A percentile compares a stretch with the other conserved stretches of the same genome.
These are phyloP conservation scores for Aspergillus latus DNA, from an alignment of 2,329 filamentous ascomycete genomes.

Conservation along the genomic window DNA sequence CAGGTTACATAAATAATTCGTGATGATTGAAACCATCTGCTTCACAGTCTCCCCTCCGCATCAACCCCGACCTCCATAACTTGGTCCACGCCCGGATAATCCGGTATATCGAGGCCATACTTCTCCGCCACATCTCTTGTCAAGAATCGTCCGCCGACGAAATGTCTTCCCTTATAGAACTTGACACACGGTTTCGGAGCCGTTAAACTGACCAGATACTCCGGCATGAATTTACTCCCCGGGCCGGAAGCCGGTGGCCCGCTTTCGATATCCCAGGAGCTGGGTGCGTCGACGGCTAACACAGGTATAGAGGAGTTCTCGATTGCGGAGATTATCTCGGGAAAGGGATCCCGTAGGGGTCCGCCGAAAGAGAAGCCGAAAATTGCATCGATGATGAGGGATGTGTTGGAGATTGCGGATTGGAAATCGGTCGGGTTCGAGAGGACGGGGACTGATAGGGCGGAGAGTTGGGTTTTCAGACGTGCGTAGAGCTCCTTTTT, in stretches of 20 bases:
- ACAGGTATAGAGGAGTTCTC: constrained; percentile 73
- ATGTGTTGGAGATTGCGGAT: constrained; percentile 62
- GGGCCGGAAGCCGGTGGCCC: constrained; percentile 77
- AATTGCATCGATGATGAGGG: constrained; percentile 88
- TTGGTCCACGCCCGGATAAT: constrained; percentile 85
- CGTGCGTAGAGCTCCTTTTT: constrained; percentile 81
- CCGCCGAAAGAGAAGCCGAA: constrained; percentile 96
- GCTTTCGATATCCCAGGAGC: constrained; percentile 87
- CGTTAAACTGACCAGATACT: constrained; percentile 80
- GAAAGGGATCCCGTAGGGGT: constrained; percentile 89
- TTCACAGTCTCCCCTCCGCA: constrained; percentile 36
- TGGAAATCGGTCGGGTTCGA: constrained; percentile 68
- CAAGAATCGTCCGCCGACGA: constrained; percentile 88
- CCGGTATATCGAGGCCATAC: constrained; percentile 79
- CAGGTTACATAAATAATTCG: too few relatives aligned
- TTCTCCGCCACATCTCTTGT: constrained; percentile 74
- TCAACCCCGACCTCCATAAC: constrained; percentile 69
- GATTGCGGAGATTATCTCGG: constrained; percentile 73
- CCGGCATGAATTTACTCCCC: constrained; percentile 77
- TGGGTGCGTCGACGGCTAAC: constrained; percentile 87
- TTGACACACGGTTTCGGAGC: constrained; percentile 88
- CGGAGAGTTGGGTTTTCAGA: constrained; percentile 77
- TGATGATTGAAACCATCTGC: too few relatives aligned
- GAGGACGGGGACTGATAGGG: constrained; percentile 75
- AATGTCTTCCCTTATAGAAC: constrained; percentile 83